phyloP scores from a whole-genome alignment of 2,329 filamentous ascomycete species.

The Diaporthe ampelina region DNA sequence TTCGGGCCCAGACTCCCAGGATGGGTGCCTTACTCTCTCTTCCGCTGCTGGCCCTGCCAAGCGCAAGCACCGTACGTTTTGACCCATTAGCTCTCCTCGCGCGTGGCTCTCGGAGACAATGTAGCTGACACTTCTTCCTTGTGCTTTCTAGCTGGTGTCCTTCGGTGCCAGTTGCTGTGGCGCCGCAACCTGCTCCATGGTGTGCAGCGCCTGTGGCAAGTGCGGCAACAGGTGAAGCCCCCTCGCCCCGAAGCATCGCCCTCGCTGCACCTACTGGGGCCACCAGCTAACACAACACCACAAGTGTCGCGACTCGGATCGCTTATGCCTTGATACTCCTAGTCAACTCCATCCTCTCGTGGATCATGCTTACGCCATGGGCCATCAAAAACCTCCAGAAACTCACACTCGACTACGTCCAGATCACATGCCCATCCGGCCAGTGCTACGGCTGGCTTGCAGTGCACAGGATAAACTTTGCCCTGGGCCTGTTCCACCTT shows the following conservation, averaged over 20 bases:
- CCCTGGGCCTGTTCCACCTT: slow-evolving; percentile 93
- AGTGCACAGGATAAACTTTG: slow-evolving; percentile 98
- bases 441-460: slow-evolving; percentile 96
- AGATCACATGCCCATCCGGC: slow-evolving; percentile 90
- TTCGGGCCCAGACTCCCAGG: slow-evolving; percentile 41
- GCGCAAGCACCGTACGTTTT: slow-evolving; percentile 80
- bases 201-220: slow-evolving; percentile 96
- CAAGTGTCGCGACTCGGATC: slow-evolving; percentile 94
- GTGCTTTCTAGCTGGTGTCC: slow-evolving; percentile 73
- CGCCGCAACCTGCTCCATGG: slow-evolving; percentile 94
- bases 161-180: slow-evolving; percentile 93
- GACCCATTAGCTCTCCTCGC: background rate
- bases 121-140: slow-evolving; percentile 19
- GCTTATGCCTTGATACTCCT: slow-evolving; percentile 93
- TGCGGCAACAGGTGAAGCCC: slow-evolving; percentile 87
- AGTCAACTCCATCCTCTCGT: slow-evolving; percentile 95
- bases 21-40: slow-evolving; percentile 96
- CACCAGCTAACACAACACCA: slow-evolving; percentile 41
- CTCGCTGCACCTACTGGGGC: slow-evolving; percentile 31
- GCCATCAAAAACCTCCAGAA: slow-evolving; percentile 96
- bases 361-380: slow-evolving; percentile 99
- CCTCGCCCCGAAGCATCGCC: background rate
- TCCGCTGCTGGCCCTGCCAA: slow-evolving; percentile 89
- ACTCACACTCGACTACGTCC: slow-evolving; percentile 94
- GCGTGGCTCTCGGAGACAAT: background rate